phyloP scores from a whole-genome alignment of 257 asterid genomes.

The Solanum rostratum region DNA sequence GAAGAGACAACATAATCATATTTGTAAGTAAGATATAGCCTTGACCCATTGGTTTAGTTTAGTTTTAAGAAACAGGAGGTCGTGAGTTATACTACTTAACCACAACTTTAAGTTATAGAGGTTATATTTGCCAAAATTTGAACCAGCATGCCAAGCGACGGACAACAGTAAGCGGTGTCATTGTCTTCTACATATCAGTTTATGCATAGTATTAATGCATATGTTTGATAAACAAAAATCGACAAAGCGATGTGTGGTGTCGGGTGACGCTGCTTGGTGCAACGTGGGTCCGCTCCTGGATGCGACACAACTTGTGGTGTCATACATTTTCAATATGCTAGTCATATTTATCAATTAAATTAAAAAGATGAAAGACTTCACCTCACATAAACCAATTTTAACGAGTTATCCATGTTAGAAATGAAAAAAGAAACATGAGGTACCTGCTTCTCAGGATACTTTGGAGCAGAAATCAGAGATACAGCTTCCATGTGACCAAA shows the following conservation, averaged over 20 bases:
- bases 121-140: not conserved
- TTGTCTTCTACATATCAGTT: not conserved
- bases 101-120: not conserved
- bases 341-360: not conserved
- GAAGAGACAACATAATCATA: not conserved
- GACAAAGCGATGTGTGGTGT: not conserved
- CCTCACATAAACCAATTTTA: not conserved
- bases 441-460: slow-evolving; percentile 99
- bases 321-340: not conserved
- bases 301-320: not conserved
- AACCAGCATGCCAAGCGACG: not conserved
- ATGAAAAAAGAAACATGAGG: not conserved
- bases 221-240: not conserved
- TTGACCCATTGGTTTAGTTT: not conserved
- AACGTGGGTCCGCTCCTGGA: not conserved
- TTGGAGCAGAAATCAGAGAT: slow-evolving; percentile 95
- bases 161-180: not conserved
- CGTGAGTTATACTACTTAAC: not conserved
- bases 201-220: not conserved
- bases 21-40: not conserved
- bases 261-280: not conserved
- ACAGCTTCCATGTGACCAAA: slow-evolving; percentile 99
- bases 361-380: not conserved
- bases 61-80: not conserved
- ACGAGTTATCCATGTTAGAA: not conserved